These are phyloP conservation scores for Solanum pimpinellifolium DNA, from an alignment of 257 asterid genomes.

Conservation along the genomic window DNA sequence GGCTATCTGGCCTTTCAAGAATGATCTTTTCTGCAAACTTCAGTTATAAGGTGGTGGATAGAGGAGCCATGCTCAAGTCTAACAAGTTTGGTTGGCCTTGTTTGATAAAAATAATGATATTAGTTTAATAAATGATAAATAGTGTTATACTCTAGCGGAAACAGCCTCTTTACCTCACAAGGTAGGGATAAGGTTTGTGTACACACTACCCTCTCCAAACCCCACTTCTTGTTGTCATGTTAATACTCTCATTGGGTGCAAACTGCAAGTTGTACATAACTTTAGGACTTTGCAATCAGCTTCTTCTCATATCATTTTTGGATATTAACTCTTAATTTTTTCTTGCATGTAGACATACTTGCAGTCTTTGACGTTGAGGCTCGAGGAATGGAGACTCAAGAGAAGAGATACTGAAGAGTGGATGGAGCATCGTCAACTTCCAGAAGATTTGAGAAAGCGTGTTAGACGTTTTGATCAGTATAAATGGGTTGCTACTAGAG, in stretches of 20 bases:
- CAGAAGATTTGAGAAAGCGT: conserved; percentile 68
- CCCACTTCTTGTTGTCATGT: not conserved
- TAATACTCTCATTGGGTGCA: not conserved
- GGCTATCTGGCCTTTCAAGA: not conserved
- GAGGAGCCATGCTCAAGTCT: not conserved
- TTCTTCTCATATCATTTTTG: not conserved
- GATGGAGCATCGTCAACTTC: conserved; percentile 97
- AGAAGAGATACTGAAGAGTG: conserved; percentile 93
- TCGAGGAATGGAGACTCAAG: conserved; percentile 89
- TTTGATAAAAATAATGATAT: not conserved
- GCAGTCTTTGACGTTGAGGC: conserved; percentile 75
- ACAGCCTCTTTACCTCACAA: not conserved
- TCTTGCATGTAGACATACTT: conserved; percentile 58
- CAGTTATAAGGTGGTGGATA: not conserved
- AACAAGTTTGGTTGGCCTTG: not conserved
- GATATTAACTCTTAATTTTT: not conserved
- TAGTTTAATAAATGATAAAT: not conserved
- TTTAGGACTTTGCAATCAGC: not conserved
- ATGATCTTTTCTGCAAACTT: not conserved
- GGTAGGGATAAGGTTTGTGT: not conserved
- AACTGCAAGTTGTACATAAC: not conserved
- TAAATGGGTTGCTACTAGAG: conserved; percentile 95
- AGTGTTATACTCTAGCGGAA: not conserved
- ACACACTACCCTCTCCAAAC: not conserved
- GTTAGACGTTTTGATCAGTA: conserved; percentile 86